Conservation (phyloP, 2,329 filamentous ascomycete species). For the Aspergillus awamori region DNA sequence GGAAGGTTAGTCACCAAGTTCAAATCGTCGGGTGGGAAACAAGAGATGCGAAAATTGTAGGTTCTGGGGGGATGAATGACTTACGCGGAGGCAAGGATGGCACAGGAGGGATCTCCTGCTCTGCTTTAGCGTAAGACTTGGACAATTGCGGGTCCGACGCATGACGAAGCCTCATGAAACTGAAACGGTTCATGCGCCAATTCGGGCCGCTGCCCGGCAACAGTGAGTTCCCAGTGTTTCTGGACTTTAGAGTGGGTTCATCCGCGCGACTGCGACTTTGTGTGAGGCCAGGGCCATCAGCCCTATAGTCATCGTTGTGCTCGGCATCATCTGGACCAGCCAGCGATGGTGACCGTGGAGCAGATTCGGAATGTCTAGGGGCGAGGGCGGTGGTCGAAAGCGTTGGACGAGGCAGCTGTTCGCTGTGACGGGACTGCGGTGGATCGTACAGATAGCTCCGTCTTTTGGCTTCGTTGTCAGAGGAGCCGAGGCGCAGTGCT, state of each 20-base stretch:
- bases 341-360: constrained; percentile 30
- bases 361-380: constrained; percentile 40
- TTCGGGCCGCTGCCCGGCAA: constrained; percentile 28
- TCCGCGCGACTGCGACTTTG: constrained; percentile 22
- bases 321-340: constrained; percentile 23
- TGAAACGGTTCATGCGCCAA: constrained; percentile 56
- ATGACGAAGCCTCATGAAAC: constrained; percentile 81
- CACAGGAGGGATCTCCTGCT: constrained; percentile 55
- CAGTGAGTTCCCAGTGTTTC: constrained; percentile 19
- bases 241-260: constrained; percentile 20
- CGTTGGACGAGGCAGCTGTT: constrained; percentile 40
- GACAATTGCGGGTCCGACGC: constrained; percentile 91
- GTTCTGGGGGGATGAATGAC: constrained; percentile 19
- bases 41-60: constrained; percentile 4
- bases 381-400: constrained; percentile 32
- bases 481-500: constrained; percentile 39
- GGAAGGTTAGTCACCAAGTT: constrained; percentile 20
- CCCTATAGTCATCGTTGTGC: constrained; percentile 12
- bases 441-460: constrained; percentile 35
- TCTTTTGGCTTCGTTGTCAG: constrained; percentile 39
- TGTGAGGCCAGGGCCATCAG: constrained; percentile 13
- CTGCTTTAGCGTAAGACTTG: constrained; percentile 66
- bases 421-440: constrained; percentile 37
- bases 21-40: neutral
- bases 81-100: constrained; percentile 44